These are phyloP conservation scores for Amanita pallidorosea DNA, from an alignment of 768 basidiomycete genomes.

Conservation along the genomic window DNA sequence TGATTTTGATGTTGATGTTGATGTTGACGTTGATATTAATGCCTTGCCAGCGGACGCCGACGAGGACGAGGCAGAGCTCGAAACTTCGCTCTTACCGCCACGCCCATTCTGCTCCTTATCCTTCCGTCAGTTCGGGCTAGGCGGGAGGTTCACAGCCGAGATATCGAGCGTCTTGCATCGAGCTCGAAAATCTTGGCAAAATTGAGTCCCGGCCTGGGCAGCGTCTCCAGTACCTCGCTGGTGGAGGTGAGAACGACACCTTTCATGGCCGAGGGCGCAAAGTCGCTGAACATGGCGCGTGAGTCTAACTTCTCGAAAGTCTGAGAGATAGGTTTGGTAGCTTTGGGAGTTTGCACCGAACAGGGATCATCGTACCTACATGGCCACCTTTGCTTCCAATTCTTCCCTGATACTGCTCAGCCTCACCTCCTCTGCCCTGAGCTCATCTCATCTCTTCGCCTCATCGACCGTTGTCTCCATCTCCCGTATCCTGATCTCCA, in stretches of 20 bases:
- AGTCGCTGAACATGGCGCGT: conserved; percentile 23
- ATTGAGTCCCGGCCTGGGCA: no score
- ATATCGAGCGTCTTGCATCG: conserved; percentile 12
- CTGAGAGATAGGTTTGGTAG: conserved; percentile 9
- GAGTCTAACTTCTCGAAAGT: conserved; percentile 41
- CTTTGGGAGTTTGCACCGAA: conserved; percentile 9
- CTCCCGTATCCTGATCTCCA: conserved; percentile 33
- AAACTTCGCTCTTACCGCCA: conserved; percentile 9
- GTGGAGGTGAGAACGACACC: conserved; percentile 74
- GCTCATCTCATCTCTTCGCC: conserved; percentile 40
- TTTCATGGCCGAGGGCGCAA: conserved; percentile 51
- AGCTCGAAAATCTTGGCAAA: conserved; percentile 66
- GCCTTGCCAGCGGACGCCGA: conserved; percentile 31
- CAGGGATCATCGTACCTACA: conserved; percentile 10
- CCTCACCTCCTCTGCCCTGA: conserved; percentile 38
- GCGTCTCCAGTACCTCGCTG: conserved; percentile 65
- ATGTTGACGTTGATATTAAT: no score
- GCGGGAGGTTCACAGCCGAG: conserved; percentile 27
- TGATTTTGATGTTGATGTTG: no score
- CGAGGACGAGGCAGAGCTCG: conserved; percentile 8
- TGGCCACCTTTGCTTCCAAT: conserved; percentile 37
- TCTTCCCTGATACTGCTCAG: conserved; percentile 36
- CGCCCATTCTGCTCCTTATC: conserved; percentile 23
- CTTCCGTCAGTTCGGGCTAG: conserved; percentile 36
- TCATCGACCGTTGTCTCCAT: conserved; percentile 42